Evolutionary conservation across 78 protist species (phyloP), one percentile per base, ranked within the genome.

Genomic region (Dictyostelium purpureum): DNA sequence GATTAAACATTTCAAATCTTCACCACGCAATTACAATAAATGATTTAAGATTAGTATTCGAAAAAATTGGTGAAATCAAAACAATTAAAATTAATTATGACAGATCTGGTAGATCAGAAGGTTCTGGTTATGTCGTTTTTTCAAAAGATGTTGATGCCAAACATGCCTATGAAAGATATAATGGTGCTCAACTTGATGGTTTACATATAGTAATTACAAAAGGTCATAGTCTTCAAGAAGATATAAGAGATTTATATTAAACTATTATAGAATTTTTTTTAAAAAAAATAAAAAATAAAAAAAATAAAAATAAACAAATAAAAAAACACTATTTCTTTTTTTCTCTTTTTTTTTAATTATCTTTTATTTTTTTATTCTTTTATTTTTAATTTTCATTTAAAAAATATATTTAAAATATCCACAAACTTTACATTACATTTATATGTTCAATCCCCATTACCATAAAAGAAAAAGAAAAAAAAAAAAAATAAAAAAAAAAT

Each of bases 41-140:
- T 40, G 71, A 85, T 47, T 31, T 85, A 19, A 28, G 67, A 59
- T 52, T 51, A 33, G 42, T 82, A 49, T 85, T 85, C 26, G 33
- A 52, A 1, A 73, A 37, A 54, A 24, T 73, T 14, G 91, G 91
- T 59, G 91, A 85, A 5, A 54, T 85, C 7, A 85, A 73, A 33
- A 45, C 24, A 19, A 51, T 70, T 43, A 85, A 57, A 43, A 59
- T 85, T 14, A 38, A 85, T 42, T 85, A n/a, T 24, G 91, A 85
- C 57, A 5, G 59, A 4, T 31, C 49, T 28, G 81, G 91, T 45
- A 52, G 91, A 73, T 43, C 65, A 16, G 37, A 54, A 38, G 91
- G 91, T 19, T 73, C 91, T 31, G 91, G 71, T n/a, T 82, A 52
- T 54, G 65, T 66, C 10, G 70, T 82, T 43, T 70, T 12, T 28